These are phyloP conservation scores for Diaporthe sp. DNA, from an alignment of 2,329 filamentous ascomycete genomes.

Conservation along the genomic window DNA sequence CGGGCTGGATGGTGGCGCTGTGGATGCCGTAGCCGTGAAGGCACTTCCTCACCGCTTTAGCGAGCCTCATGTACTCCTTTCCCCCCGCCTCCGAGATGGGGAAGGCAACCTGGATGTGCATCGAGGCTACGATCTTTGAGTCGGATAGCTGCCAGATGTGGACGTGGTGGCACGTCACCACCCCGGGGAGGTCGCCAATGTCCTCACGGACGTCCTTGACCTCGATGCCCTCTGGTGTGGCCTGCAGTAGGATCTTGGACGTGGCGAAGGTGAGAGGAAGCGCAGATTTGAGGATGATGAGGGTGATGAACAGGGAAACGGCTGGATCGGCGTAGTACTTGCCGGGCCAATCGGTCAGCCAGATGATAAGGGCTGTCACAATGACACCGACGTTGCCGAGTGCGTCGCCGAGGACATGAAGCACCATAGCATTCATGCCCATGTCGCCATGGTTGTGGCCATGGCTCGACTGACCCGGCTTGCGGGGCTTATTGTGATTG, in stretches of 20 bases:
- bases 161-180: conserved; percentile 93
- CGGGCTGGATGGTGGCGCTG: conserved; percentile 96
- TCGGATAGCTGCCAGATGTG: conserved; percentile 99
- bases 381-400: conserved; percentile 91
- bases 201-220: conserved; percentile 94
- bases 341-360: conserved; percentile 86
- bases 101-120: conserved; percentile 94
- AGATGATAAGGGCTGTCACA: conserved; percentile 86
- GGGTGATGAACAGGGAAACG: conserved; percentile 93
- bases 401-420: conserved; percentile 85
- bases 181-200: conserved; percentile 86
- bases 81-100: conserved; percentile 86
- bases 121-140: conserved; percentile 91
- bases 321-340: conserved; percentile 91
- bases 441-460: conserved; percentile 88
- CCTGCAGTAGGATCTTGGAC: conserved; percentile 91
- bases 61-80: conserved; percentile 90
- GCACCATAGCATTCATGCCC: conserved; percentile 91
- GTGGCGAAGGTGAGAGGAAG: conserved; percentile 85
- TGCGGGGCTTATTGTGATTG: conserved; percentile 83
- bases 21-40: conserved; percentile 97
- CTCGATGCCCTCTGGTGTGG: conserved; percentile 89
- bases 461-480: conserved; percentile 72
- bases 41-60: conserved; percentile 85
- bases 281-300: conserved; percentile 80